Percentiles rank a stretch among this genome's conserved stretches.
phyloP scores from a whole-genome alignment of 2,329 filamentous ascomycete species.

The Colletotrichum endophyticum region DNA sequence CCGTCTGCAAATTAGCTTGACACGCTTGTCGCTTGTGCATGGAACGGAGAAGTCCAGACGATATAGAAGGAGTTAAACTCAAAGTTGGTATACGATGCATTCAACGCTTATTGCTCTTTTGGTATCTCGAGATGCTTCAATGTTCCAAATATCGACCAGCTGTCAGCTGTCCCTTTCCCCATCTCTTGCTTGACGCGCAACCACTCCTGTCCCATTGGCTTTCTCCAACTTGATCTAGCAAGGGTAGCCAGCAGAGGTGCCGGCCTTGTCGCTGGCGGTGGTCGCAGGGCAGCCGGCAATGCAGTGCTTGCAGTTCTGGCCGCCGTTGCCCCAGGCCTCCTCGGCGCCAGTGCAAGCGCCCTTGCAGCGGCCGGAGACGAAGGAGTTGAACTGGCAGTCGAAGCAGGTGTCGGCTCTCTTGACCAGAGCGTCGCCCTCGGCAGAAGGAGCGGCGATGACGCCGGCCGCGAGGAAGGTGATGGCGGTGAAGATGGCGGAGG shows the following conservation, averaged over 20 bases:
- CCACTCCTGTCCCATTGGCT: fast-evolving
- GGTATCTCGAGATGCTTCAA: background rate
- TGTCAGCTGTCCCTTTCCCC: background rate
- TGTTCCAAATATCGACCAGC: background rate
- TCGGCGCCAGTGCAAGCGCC: background rate
- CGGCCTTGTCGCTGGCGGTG: background rate
- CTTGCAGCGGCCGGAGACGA: background rate
- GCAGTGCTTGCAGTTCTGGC: background rate
- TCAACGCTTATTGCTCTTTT: background rate
- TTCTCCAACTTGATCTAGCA: background rate
- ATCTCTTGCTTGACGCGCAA: background rate
- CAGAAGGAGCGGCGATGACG: background rate
- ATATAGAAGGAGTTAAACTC: background rate
- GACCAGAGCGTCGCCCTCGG: background rate
- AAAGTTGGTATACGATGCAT: background rate
- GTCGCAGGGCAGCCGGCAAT: background rate
- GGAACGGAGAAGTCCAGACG: background rate
- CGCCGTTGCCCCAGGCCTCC: background rate
- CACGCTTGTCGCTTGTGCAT: background rate
- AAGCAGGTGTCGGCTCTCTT: background rate
- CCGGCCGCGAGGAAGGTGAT: background rate
- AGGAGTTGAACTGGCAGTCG: background rate
- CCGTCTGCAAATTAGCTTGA: background rate
- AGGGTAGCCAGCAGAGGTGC: background rate
- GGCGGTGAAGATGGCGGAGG: background rate